Percentiles rank a stretch among this genome's conserved stretches.
Evolutionary conservation across 441 rosid genomes (phyloP).

Genomic region (Erodium texanum): DNA sequence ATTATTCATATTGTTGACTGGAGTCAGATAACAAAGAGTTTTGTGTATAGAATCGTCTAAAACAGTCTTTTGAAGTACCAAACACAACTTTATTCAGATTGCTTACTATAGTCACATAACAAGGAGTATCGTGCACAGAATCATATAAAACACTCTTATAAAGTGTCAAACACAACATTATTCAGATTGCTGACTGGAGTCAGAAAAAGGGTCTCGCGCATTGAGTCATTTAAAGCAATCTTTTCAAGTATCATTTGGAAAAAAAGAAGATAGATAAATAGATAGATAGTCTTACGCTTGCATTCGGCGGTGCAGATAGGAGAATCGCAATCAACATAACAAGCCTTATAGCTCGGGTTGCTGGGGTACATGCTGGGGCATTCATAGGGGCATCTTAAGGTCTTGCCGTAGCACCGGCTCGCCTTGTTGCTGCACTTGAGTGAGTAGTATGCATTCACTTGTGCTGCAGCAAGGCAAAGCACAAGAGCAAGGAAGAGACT

Average conservation of each 20-base stretch:
- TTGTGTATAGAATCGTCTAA: too few relatives aligned
- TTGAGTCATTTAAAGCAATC: not conserved
- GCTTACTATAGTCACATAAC: too few relatives aligned
- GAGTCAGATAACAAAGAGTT: too few relatives aligned
- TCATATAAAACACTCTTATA: too few relatives aligned
- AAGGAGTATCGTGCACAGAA: too few relatives aligned
- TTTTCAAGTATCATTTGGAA: not conserved
- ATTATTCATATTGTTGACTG: too few relatives aligned
- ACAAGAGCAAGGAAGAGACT: not conserved
- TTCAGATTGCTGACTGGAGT: too few relatives aligned
- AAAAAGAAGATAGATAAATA: too few relatives aligned
- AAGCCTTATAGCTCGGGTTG: slow-evolving; percentile 40
- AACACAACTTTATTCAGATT: too few relatives aligned
- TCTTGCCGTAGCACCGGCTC: slow-evolving; percentile 33
- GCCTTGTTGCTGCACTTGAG: slow-evolving; percentile 23
- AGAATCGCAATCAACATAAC: slow-evolving; percentile 43
- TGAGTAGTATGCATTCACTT: not conserved
- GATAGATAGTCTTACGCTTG: slow-evolving; percentile 28
- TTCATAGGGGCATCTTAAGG: slow-evolving; percentile 36
- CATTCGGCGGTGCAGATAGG: slow-evolving; percentile 52
- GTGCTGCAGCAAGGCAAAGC: not conserved
- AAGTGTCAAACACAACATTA: too few relatives aligned
- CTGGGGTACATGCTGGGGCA: slow-evolving; percentile 34
- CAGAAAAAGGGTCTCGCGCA: not conserved
- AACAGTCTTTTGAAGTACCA: too few relatives aligned